Conservation (phyloP, 2,329 filamentous ascomycete genomes). For the Colletotrichum siamense region DNA sequence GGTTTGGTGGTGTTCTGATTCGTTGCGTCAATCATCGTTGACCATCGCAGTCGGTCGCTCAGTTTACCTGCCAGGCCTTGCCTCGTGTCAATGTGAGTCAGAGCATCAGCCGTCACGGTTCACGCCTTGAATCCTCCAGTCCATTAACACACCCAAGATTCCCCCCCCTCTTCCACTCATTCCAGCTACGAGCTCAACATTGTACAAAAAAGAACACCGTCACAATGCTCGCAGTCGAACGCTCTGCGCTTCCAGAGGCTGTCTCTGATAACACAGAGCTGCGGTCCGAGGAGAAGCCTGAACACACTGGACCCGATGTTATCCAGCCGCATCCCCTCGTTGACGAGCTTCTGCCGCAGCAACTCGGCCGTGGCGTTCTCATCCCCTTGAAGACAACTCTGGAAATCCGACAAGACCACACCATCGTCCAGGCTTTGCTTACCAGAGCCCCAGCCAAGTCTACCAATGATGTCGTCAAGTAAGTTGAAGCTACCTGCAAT, state of each 20-base stretch:
- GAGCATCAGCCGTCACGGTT: background rate
- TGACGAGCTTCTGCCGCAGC: slow-evolving; percentile 37
- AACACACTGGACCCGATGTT: slow-evolving; percentile 21
- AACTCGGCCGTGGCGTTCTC: slow-evolving; percentile 53
- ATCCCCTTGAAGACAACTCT: slow-evolving; percentile 70
- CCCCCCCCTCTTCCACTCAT: background rate
- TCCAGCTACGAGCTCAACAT: background rate
- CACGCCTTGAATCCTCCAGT: background rate
- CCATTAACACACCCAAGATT: background rate
- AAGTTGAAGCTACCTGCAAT: slow-evolving; percentile 36
- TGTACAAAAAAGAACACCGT: background rate
- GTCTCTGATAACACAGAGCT: slow-evolving; percentile 2
- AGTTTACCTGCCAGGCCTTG: background rate
- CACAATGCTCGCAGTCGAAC: slow-evolving; percentile 14
- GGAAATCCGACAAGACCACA: slow-evolving; percentile 65
- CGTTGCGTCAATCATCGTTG: background rate
- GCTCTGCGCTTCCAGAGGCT: background rate
- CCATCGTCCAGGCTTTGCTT: slow-evolving; percentile 69
- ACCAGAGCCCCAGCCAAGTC: slow-evolving; percentile 75
- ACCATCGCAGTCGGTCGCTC: background rate
- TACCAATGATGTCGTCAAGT: slow-evolving; percentile 77
- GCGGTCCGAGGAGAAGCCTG: slow-evolving; percentile 6
- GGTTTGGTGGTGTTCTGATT: background rate
- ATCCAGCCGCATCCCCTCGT: slow-evolving; percentile 33
- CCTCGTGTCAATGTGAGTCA: slow-evolving; percentile 10